phyloP scores from a whole-genome alignment of 352 stramenopile species.

The Phytophthora sp. region DNA sequence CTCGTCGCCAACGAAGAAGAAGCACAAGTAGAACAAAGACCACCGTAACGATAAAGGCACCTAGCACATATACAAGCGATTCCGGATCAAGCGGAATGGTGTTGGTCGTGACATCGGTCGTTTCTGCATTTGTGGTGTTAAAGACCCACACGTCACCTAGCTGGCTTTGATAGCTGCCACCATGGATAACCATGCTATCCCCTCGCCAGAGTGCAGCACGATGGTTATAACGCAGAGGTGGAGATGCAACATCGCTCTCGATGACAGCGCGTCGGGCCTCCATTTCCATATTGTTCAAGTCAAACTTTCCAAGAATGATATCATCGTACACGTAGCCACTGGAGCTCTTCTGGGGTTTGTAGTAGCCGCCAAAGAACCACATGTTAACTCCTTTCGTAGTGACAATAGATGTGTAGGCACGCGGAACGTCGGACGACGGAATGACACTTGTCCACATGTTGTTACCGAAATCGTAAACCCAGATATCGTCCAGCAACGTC shows the following conservation, averaged over 20 bases:
- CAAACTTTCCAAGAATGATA: constrained; percentile 47
- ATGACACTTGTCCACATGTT: constrained; percentile 44
- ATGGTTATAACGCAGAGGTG: constrained; percentile 74
- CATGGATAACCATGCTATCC: constrained; percentile 66
- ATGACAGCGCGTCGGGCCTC: constrained; percentile 18
- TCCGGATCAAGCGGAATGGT: constrained; percentile 55
- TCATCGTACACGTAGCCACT: constrained; percentile 81
- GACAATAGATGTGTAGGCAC: constrained; percentile 75
- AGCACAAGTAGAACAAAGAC: constrained; percentile 61
- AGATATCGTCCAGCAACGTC: constrained; percentile 59
- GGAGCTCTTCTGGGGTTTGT: constrained; percentile 49
- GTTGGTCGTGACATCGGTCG: constrained; percentile 19
- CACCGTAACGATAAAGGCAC: constrained; percentile 69
- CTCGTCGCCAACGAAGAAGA: constrained; percentile 67
- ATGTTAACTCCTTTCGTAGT: constrained; percentile 45
- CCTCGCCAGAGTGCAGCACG: constrained; percentile 52
- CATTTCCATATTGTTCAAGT: constrained; percentile 23
- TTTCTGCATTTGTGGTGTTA: constrained; percentile 57
- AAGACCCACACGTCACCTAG: constrained; percentile 73
- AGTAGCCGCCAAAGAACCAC: constrained; percentile 84
- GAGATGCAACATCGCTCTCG: constrained; percentile 16
- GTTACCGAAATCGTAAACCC: constrained; percentile 60
- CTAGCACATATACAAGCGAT: constrained; percentile 79
- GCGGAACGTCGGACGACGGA: constrained; percentile 27
- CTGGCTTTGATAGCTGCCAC: constrained; percentile 75